Evolutionary conservation across 768 basidiomycete species (phyloP), one percentile per base, ranked within the genome.

Genomic region (Porpolomopsis calyptriformis): DNA sequence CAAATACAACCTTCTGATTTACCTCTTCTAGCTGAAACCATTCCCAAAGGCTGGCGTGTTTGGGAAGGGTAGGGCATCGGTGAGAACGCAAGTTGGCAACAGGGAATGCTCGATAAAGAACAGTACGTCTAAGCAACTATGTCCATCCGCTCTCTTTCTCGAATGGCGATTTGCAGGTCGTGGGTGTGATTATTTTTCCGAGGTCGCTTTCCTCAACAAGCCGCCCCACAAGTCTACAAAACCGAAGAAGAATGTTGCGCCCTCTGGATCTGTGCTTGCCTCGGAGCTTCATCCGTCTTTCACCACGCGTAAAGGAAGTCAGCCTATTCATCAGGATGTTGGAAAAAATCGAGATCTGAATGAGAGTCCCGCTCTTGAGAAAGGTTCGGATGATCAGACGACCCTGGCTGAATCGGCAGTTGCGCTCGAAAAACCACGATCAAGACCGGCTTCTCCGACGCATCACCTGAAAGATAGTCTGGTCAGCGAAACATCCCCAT

Each of bases 11-110:
- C 22, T 40, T 20, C 29, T 40, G 35, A 31, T 43, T 12, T 31
- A 18, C 35, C 20, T 49, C 36, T 36, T 14, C 6, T 42, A 78
- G 73, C 53, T 75, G 10, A 68, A 74, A 40, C 72, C 70, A 10
- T 53, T 62, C 4, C 50, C 62, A n/a, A 63, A 55, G 44, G 8
- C 52, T 68, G 82, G 82, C 1, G 76, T 83, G 1, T 82, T 83
- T 52, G 71, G 65, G 52, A 81, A 76, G 59, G 82, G 82, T 1
- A 82, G 70, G 53, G 76, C 79, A 12, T 85, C 82, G 1, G 55
- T 55, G 4, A 71, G 67, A 47, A 61, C 69, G 46, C 55, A 9
- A 49, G 52, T 57, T 38, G 56, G 56, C 24, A 52, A 52, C 46
- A 53, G 53, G 46, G 47, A 43, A 34, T 27, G 42, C 2, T 20